Evolutionary conservation across 768 basidiomycete genomes (phyloP), one percentile per base, ranked within the genome.

Genomic region (Hericium alpestre): DNA sequence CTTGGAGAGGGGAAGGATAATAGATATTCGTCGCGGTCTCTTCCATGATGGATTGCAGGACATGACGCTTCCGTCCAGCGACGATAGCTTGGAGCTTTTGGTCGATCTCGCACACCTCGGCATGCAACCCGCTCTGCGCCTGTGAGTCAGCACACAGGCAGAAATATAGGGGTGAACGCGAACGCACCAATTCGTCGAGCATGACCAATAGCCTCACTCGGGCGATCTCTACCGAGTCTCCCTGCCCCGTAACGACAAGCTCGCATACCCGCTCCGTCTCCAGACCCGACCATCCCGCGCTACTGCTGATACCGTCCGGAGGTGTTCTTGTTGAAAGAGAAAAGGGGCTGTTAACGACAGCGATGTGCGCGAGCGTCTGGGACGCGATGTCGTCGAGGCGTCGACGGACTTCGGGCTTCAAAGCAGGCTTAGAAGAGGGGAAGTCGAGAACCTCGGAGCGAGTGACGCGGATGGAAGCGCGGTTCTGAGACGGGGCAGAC

Each of bases 11-110:
- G 0, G 91, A 90, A 25, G 95, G 94, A 61, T 89, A 82, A 70
- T 97, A 98, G 59, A 98, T 91, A 66, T 97, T 98, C 54, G 95
- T 97, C 0, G 87, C 94, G 0, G 95, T 97, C 70, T 97, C 93
- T 71, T 97, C 93, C 67, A 95, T 92, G 52, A 99, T 95, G 8
- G 86, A 78, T 70, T 98, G 95, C 38, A 99, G 75, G 37, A 86
- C 79, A 58, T 78, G 76, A 50, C 94, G 87, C 71, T 95, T 95
- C 58, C 91, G 83, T 40, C 90, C 91, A 18, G 92, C 90, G 59
- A 96, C 79, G 68, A 96, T 92, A 41, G 86, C 81, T 69, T 96
- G 94, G 2, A 98, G 73, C 67, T 95, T 94, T 71, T 90, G 89
- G 69, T 97, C 95, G 62, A 99, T 90, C 71, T 97, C 94, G 71